Base-by-base conservation (phyloP, 179 eudicot species). In the Spergularia azorica region DNA sequence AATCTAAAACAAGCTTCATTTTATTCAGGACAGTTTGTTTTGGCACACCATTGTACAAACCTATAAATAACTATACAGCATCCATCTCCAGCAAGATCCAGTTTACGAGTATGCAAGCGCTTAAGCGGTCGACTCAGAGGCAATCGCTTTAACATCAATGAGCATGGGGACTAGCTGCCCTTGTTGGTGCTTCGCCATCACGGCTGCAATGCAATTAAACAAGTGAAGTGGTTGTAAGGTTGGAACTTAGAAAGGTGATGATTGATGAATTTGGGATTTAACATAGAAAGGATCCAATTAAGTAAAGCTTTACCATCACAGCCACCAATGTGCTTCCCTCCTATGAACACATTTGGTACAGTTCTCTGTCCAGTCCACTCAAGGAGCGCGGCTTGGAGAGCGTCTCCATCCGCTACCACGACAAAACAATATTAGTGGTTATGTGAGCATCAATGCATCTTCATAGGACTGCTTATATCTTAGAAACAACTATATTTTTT, bases 331-430 rank as follows among this genome's bases (percentile, higher is more conserved):
- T 91, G 97, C 73, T 91, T 87, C 67, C 94, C 94, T 66, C 90
- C 90, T 15, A 92, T 86, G 80, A 92, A 92, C 55, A 92, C 94
- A 67, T 88, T 91, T 0, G 97, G 97, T n/a, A 92, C 97, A 11
- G 97, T 91, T 46, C 88, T 84, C 79, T 91, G 97, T 72, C 87
- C 91, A 2, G 97, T 91, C 96, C 92, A 88, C 83, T 89, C 89
- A 8, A 67, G 78, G 38, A 92, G 87, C 18, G 94, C 96, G 10
- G 87, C 72, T 79, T 91, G 97, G 46, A 89, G 85, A 1, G 74
- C 94, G 41, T 75, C 77, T 50, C 97, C 97, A 85, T 91, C 97
- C 76, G 82, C 97, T 91, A 77, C 51, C 63, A 68, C 58, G 71
- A 48, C 2, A 43, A 5, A 67, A 70, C 39, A 16, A 8, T 14